These are phyloP conservation scores for Lichtheimia ornata DNA, from an alignment of 371 early-diverging fungal genomes.

Conservation along the genomic window DNA sequence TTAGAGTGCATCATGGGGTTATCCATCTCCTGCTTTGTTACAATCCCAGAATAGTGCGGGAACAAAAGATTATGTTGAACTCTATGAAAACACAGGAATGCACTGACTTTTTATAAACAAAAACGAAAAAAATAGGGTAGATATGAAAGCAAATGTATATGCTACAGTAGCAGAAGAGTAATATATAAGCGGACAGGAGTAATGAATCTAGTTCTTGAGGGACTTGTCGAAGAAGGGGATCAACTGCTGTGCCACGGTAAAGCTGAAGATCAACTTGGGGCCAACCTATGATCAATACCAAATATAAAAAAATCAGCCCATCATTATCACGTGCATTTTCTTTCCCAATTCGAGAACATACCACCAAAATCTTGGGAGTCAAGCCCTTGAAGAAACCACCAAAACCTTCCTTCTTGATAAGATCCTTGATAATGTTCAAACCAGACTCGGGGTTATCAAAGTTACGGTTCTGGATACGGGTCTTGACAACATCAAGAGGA, in stretches of 20 bases:
- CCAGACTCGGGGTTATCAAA: constrained; percentile 90
- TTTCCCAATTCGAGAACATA: constrained; percentile 18
- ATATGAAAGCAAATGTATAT: background rate
- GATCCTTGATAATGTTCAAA: constrained; percentile 78
- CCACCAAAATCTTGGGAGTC: constrained; percentile 92
- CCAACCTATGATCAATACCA: constrained; percentile 60
- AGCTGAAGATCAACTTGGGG: constrained; percentile 96
- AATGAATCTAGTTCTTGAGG: constrained; percentile 5
- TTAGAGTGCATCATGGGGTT: no score
- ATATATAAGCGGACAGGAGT: background rate
- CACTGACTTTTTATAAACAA: background rate
- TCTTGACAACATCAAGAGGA: constrained; percentile 97
- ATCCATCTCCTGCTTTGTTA: no score
- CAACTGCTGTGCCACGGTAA: constrained; percentile 94
- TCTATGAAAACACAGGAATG: no score
- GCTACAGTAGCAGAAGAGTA: background rate
- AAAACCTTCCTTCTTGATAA: constrained; percentile 91
- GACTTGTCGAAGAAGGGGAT: constrained; percentile 80
- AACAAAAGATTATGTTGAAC: no score
- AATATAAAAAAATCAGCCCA: no score
- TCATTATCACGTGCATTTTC: no score
- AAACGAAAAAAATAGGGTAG: background rate
- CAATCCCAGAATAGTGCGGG: no score
- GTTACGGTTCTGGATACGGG: constrained; percentile 95
- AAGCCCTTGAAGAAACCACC: constrained; percentile 97